phyloP scores from a whole-genome alignment of 495 filamentous ascomycete genomes.

The Aspergillus ellipticus region DNA sequence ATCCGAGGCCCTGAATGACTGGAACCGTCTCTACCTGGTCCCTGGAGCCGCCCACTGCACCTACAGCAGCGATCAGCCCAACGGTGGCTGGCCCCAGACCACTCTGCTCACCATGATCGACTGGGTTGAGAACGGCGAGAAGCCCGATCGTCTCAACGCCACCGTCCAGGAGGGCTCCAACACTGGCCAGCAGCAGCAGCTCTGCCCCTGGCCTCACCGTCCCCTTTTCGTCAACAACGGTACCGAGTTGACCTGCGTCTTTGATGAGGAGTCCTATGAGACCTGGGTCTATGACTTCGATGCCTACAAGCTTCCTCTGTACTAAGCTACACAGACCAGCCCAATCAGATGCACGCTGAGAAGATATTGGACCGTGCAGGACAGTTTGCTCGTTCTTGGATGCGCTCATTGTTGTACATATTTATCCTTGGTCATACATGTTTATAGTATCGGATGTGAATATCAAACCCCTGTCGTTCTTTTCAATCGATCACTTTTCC shows the following conservation, averaged over 20 bases:
- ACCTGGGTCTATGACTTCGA: conserved; percentile 37
- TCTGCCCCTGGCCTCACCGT: conserved; percentile 47
- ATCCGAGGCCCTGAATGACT: conserved; percentile 38
- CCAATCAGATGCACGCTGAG: neutral
- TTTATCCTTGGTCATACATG: no score
- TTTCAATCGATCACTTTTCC: no score
- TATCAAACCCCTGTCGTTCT: no score
- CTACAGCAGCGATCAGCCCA: conserved; percentile 37
- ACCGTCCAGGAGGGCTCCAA: conserved; percentile 32
- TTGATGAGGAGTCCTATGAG: conserved; percentile 36
- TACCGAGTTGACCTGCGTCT: conserved; percentile 36
- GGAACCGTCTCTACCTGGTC: conserved; percentile 49
- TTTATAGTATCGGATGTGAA: no score
- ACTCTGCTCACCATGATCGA: conserved; percentile 44
- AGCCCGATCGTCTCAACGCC: conserved; percentile 37
- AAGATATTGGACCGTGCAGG: neutral
- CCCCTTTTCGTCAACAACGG: conserved; percentile 39
- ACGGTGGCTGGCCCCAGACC: conserved; percentile 41
- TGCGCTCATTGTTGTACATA: no score
- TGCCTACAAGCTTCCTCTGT: conserved; percentile 29
- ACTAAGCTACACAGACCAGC: conserved; percentile 5
- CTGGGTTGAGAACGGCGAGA: conserved; percentile 50
- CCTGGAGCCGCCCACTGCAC: conserved; percentile 49
- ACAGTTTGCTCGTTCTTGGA: neutral
- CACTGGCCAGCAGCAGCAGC: conserved; percentile 34